Evolutionary conservation across 2,329 filamentous ascomycete genomes (phyloP).

Genomic region (Gnomoniopsis sp.): DNA sequence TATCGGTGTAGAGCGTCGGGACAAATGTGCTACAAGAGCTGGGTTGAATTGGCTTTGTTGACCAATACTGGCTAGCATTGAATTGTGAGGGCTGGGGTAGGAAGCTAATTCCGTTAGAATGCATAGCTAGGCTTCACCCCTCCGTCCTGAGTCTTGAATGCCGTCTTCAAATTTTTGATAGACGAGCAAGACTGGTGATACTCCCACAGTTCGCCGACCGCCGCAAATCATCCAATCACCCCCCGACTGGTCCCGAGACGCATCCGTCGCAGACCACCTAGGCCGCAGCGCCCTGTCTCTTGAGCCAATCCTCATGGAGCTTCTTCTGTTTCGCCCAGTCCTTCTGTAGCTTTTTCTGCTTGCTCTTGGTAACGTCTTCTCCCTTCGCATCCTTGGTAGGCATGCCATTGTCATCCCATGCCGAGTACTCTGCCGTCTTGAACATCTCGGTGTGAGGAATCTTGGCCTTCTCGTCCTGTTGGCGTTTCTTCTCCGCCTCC

Average conservation of each 20-base stretch:
- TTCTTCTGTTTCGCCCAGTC: conserved; percentile 72
- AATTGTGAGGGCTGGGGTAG: not conserved
- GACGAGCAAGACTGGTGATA: not conserved
- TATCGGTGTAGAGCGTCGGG: not conserved
- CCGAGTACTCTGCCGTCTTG: conserved; percentile 44
- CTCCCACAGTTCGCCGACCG: not conserved
- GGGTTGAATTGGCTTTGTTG: no score
- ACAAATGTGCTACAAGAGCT: no score
- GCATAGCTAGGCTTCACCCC: not conserved
- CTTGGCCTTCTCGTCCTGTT: conserved; percentile 35
- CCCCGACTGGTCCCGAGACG: not conserved
- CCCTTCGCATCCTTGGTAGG: conserved; percentile 60
- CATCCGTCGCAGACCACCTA: not conserved
- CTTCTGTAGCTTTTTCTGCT: conserved; percentile 64
- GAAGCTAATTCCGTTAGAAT: not conserved
- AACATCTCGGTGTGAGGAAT: conserved; percentile 30
- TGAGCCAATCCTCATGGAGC: conserved; percentile 52
- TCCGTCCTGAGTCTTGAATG: not conserved
- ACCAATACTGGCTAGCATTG: no score
- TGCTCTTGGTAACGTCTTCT: conserved; percentile 62
- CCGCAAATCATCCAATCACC: not conserved
- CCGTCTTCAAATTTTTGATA: not conserved
- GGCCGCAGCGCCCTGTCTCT: conserved; percentile 7
- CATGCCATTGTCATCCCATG: conserved; percentile 65
- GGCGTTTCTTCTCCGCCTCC: conserved; percentile 36